Base-by-base conservation (phyloP, 441 rosid species). In the Gossypium aridum region DNA sequence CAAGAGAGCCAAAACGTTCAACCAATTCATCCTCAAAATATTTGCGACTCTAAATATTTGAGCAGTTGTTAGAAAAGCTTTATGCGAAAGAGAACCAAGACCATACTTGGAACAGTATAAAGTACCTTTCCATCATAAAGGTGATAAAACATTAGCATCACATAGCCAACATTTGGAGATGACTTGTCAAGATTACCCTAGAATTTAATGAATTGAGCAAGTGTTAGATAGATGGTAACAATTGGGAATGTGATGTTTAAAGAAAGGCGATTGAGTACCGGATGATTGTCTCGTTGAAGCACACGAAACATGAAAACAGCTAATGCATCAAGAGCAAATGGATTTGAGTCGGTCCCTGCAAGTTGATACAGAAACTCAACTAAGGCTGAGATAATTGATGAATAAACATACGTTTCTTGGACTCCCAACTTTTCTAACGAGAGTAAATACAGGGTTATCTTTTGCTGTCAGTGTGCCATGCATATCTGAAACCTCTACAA, bases 41-140 rank as follows among this genome's bases (percentile, higher is more conserved):
- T 75, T 78, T 73, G 57, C 93, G 93, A 71, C 82, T 91, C 99
- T 96, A 87, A 77, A 80, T 83, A 80, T 77, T 23, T 14, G 3
- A 39, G 57, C 17, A 75, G 56, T 56, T 59, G 23, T 45, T 63
- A 60, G 72, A 22, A 73, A 56, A 72, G 56, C 39, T 31, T 16
- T 8, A 45, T 71, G 61, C 22, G 57, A 55, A 22, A 51, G 51
- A 17, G 73, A 4, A 76, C 25, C 56, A 12, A 64, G 64, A 70
- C 20, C 3, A 72, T 17, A 59, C 26, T 16, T 77, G 66, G 14
- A 47, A 74, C 23, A 56, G 53, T 49, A 7, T 72, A 61, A 62
- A 68, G 62, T 87, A 89, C 99, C 97, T 96, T 96, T 76, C 97
- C 97, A 80, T 96, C 96, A 74, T 92, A 93, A 78, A 96, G 97